Evolutionary conservation across 169 alveolate genomes (phyloP).

Genomic region (Cardiosporidium cionae): DNA sequence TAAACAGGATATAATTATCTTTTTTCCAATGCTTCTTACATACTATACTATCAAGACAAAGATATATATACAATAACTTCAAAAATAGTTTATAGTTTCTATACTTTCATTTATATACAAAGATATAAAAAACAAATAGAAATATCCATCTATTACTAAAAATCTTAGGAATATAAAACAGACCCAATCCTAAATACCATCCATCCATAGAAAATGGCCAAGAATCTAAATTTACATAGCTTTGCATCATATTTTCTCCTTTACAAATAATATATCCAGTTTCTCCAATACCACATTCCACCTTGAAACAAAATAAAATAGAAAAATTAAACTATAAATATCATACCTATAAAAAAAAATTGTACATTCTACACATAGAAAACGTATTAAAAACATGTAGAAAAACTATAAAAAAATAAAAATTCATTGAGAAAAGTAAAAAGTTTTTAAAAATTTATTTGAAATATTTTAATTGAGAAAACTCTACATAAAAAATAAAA

Average conservation of each 20-base stretch:
- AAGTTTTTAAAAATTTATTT: too few relatives aligned
- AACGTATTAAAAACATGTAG: neutral
- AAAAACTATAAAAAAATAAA: too few relatives aligned
- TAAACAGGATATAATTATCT: too few relatives aligned
- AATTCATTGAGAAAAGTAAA: too few relatives aligned
- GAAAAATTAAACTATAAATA: neutral
- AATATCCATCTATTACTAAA: neutral
- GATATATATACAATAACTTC: too few relatives aligned
- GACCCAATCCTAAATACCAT: conserved; percentile 26
- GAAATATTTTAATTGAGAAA: too few relatives aligned
- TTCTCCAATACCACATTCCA: conserved; percentile 31
- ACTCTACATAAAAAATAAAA: too few relatives aligned
- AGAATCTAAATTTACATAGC: conserved; percentile 13
- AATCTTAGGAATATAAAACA: too few relatives aligned
- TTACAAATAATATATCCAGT: conserved; percentile 36
- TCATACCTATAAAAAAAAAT: neutral
- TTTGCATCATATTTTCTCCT: conserved; percentile 34
- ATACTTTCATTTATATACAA: neutral
- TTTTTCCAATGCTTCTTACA: too few relatives aligned
- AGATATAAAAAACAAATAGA: neutral
- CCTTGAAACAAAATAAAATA: neutral
- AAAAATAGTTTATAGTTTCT: too few relatives aligned
- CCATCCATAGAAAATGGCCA: neutral
- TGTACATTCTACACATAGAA: neutral
- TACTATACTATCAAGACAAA: too few relatives aligned